Percentiles rank a stretch among this genome's conserved stretches.
These are phyloP conservation scores for Berberis vulgaris DNA, from an alignment of 164 flowering plant species.

Conservation along the genomic window DNA sequence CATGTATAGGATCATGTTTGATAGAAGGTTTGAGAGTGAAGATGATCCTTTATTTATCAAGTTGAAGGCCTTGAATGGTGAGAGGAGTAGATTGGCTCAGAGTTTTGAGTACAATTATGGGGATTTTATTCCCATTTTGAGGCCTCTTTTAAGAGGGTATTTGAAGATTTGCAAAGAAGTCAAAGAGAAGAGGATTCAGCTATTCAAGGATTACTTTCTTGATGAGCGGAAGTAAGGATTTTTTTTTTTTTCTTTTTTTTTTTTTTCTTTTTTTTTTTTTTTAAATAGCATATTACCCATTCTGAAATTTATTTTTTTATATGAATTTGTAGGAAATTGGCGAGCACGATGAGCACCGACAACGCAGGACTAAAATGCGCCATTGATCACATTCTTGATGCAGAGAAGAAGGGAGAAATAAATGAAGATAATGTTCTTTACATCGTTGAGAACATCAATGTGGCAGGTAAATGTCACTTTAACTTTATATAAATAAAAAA, in stretches of 20 bases:
- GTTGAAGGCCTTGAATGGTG: conserved; percentile 67
- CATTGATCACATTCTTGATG: conserved; percentile 83
- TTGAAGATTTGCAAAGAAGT: conserved; percentile 65
- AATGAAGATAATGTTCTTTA: conserved; percentile 89
- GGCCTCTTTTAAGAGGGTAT: conserved; percentile 69
- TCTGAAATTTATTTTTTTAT: background rate
- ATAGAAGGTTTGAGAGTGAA: conserved; percentile 66
- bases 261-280: background rate
- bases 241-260: background rate
- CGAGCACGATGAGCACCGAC: conserved; percentile 37
- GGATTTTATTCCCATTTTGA: conserved; percentile 69
- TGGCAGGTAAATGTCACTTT: conserved; percentile 49
- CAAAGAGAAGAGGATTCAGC: conserved; percentile 64
- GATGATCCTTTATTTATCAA: conserved; percentile 60
- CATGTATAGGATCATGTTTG: conserved; percentile 86
- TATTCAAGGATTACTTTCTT: conserved; percentile 79
- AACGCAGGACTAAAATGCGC: conserved; percentile 62
- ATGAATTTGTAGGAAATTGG: conserved; percentile 40
- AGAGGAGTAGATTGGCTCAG: conserved; percentile 74
- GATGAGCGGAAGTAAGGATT: conserved; percentile 77
- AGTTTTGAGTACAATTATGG: conserved; percentile 89
- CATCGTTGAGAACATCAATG: conserved; percentile 91
- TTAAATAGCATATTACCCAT: too few relatives aligned
- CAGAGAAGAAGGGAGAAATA: conserved; percentile 86
- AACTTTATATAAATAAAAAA: background rate